A percentile compares a stretch with the other conserved stretches of the same genome.
Conservation (phyloP, 352 stramenopile genomes). For the Globisporangium yorkense region DNA sequence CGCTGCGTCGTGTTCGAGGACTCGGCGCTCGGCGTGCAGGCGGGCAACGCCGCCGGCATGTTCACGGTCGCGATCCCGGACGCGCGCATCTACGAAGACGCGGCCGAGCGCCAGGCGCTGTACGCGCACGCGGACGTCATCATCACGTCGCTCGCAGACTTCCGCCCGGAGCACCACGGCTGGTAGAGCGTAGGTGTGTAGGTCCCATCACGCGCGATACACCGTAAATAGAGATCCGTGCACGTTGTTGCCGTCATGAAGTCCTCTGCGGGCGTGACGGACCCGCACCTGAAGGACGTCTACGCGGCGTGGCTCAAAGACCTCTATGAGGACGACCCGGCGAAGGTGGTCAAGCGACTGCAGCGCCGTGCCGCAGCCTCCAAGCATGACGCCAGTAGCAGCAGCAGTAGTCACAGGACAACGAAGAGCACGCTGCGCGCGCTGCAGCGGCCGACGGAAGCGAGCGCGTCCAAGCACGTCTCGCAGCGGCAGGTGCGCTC, state of each 20-base stretch:
- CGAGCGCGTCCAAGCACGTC: conserved; percentile 42
- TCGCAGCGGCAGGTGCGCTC: conserved; percentile 16
- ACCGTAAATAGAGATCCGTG: not conserved
- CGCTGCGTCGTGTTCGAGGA: conserved; percentile 75
- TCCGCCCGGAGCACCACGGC: conserved; percentile 50
- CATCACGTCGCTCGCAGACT: conserved; percentile 52
- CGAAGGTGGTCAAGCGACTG: conserved; percentile 23
- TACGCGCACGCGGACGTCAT: conserved; percentile 61
- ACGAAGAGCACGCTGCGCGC: conserved; percentile 31
- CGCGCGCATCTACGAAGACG: conserved; percentile 50
- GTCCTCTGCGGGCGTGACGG: conserved; percentile 6
- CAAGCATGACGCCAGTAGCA: not conserved
- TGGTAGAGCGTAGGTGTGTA: conserved; percentile 16
- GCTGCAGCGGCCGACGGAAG: conserved; percentile 35
- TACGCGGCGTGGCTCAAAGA: conserved; percentile 37
- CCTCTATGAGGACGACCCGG: conserved; percentile 31
- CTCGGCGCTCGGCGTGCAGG: conserved; percentile 59
- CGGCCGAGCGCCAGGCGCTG: conserved; percentile 30
- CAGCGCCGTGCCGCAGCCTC: not conserved
- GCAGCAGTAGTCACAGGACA: not conserved
- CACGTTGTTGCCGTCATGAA: not conserved
- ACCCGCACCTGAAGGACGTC: conserved; percentile 24
- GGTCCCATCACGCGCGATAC: not conserved
- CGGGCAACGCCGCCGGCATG: conserved; percentile 60
- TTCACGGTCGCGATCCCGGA: conserved; percentile 69